Conservation (phyloP, 352 stramenopile species). For the Pythium monospermum region DNA sequence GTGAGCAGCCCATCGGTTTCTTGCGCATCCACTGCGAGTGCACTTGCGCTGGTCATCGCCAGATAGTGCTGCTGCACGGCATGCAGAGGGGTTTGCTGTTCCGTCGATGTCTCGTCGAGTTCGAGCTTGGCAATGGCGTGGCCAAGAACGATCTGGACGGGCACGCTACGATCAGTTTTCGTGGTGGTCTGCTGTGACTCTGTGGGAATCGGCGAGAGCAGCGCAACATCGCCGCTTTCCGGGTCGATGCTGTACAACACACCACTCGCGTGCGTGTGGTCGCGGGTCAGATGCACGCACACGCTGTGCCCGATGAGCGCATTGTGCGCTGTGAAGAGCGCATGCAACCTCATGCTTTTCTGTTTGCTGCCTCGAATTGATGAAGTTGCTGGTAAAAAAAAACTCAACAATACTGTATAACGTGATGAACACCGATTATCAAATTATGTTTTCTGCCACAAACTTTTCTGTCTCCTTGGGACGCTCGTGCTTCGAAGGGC, state of each 20-base stretch:
- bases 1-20: too few species aligned
- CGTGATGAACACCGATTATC: neutral
- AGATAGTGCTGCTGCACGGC: too few species aligned
- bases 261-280: slow-evolving; percentile 31
- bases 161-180: slow-evolving; percentile 5
- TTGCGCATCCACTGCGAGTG: too few species aligned
- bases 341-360: too few species aligned
- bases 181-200: too few species aligned
- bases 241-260: slow-evolving; percentile 57
- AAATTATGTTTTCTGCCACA: too few species aligned
- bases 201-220: slow-evolving; percentile 26
- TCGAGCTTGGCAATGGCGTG: slow-evolving; percentile 22
- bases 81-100: slow-evolving; percentile 5
- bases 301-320: slow-evolving; percentile 31
- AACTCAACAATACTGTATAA: neutral
- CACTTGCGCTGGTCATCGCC: too few species aligned
- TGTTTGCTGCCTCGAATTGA: neutral
- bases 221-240: slow-evolving; percentile 43
- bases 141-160: slow-evolving; percentile 31
- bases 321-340: slow-evolving; percentile 21
- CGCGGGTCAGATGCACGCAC: slow-evolving; percentile 28
- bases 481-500: neutral
- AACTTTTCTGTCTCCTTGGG: neutral
- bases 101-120: slow-evolving; percentile 9
- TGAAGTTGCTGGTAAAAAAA: neutral